Base-by-base conservation (phyloP, 2,329 filamentous ascomycete species). In the Westerdykella aurantiaca region DNA sequence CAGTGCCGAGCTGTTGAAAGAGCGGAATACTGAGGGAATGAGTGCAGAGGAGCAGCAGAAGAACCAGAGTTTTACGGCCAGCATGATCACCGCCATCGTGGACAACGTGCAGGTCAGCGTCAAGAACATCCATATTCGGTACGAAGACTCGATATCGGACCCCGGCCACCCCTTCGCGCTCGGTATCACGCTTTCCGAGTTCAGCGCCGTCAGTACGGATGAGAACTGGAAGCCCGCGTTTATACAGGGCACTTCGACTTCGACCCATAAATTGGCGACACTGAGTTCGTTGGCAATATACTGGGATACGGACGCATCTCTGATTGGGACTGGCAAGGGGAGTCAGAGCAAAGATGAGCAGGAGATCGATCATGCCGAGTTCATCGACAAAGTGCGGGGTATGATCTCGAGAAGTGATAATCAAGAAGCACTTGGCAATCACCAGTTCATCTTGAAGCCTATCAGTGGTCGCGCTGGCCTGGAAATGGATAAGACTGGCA, bases 51-150 rank as follows among this genome's bases (percentile, higher is more conserved):
- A 99, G 65, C 88, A 97, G 68, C 86, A 95, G 69, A 95, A 95
- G 72, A 96, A 87, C 66, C 91, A 98, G 73, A 96, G 88, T 68
- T 98, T 99, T 62, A 96, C 90, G 4, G 85, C 95, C 57, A 97
- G 90, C 65, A 71, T 99, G 55, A 83, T 91, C 38, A 95, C 91
- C 31, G 95, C 95, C 57, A 95, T 99, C 61, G 88, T 97, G 62
- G 93, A 98, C 75, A 99, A 99, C 61, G 76, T 99, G 34, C 93
- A 99, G 68, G 88, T 98, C 57, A 93, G 86, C 18, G 83, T 99
- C 68, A 97, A 95, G 75, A 98, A 97, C 65, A 95, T 99, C 47
- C 93, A 99, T 67, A 81, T 98, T 51, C 87, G 93, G 57, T 99
- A 98, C 69, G 93, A 99, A 69, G 93, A 99, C 69, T 90, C 91